Percentiles rank a stretch among this genome's conserved stretches.
Conservation (phyloP, 805 yeast genomes). For the Starmerella geochares region DNA sequence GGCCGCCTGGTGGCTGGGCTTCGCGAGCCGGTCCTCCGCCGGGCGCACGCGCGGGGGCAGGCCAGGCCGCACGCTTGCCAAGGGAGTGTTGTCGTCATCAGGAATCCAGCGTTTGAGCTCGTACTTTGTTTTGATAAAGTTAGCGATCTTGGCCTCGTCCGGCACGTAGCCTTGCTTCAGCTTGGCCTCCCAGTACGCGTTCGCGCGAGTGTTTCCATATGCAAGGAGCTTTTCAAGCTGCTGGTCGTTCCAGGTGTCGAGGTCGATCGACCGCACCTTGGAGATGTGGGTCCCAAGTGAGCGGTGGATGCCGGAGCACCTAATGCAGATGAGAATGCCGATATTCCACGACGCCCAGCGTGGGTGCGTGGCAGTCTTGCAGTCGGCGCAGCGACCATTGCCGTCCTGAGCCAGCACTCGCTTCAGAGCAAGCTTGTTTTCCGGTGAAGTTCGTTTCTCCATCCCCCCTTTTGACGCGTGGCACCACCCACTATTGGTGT, state of each 20-base stretch:
- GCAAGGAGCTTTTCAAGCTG: conserved; percentile 70
- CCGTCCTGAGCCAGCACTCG: conserved; percentile 65
- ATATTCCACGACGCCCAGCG: conserved; percentile 97
- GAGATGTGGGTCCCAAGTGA: conserved; percentile 93
- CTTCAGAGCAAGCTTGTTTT: conserved; percentile 54
- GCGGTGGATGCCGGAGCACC: conserved; percentile 90
- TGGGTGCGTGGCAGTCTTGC: conserved; percentile 81
- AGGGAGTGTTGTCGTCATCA: conserved; percentile 24
- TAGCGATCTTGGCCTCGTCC: conserved; percentile 73
- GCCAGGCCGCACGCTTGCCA: conserved; percentile 18
- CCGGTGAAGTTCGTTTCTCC: conserved; percentile 22
- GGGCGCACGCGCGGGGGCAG: conserved; percentile 8
- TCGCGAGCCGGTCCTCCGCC: background rate
- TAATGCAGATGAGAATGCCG: conserved; percentile 83
- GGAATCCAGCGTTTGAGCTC: conserved; percentile 82
- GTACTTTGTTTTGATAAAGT: conserved; percentile 84
- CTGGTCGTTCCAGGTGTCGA: conserved; percentile 94
- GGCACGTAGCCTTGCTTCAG: conserved; percentile 65
- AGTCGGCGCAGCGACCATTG: conserved; percentile 80
- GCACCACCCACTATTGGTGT: background rate
- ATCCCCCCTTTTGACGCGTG: conserved; percentile 6
- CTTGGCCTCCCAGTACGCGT: conserved; percentile 72
- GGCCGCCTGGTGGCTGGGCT: background rate
- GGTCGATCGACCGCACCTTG: conserved; percentile 83
- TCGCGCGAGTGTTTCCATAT: conserved; percentile 80